These are phyloP conservation scores for Saturnispora serradocipensis DNA, from an alignment of 805 yeast genomes.

Conservation along the genomic window DNA sequence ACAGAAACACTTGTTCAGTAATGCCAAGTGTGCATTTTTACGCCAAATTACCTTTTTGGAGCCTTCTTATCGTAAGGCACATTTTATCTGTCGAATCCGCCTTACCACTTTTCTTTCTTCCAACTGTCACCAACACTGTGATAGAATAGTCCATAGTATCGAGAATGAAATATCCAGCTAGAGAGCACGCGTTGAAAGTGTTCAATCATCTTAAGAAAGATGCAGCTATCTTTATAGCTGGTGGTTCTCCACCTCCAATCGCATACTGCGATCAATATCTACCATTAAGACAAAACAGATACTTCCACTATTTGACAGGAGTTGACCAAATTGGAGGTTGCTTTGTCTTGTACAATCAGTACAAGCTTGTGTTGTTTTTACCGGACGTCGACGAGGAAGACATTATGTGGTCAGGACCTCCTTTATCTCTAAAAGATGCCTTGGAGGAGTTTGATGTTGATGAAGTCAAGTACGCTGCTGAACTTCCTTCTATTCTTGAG, in stretches of 20 bases:
- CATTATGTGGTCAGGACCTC: constrained; percentile 95
- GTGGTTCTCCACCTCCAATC: constrained; percentile 47
- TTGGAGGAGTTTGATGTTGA: constrained; percentile 65
- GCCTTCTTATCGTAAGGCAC: neutral
- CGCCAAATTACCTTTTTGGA: neutral
- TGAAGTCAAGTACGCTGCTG: constrained; percentile 56
- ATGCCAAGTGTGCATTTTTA: neutral
- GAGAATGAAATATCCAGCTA: constrained; percentile 68
- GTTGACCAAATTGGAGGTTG: constrained; percentile 67
- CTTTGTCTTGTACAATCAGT: constrained; percentile 52
- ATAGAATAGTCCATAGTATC: neutral
- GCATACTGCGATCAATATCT: constrained; percentile 74
- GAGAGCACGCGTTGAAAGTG: constrained; percentile 57
- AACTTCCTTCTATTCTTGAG: constrained; percentile 32
- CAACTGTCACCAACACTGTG: neutral
- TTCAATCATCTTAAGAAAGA: constrained; percentile 23
- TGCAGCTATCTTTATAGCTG: constrained; percentile 46
- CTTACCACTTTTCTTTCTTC: neutral
- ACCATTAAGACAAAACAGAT: constrained; percentile 81
- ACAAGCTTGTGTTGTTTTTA: constrained; percentile 59
- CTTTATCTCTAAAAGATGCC: constrained; percentile 62
- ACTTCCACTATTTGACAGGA: constrained; percentile 82
- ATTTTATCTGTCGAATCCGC: neutral
- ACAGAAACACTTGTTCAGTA: neutral
- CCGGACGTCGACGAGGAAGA: constrained; percentile 84